Evolutionary conservation across 306 rosid species (phyloP).

Genomic region (Begonia fuchsioides): DNA sequence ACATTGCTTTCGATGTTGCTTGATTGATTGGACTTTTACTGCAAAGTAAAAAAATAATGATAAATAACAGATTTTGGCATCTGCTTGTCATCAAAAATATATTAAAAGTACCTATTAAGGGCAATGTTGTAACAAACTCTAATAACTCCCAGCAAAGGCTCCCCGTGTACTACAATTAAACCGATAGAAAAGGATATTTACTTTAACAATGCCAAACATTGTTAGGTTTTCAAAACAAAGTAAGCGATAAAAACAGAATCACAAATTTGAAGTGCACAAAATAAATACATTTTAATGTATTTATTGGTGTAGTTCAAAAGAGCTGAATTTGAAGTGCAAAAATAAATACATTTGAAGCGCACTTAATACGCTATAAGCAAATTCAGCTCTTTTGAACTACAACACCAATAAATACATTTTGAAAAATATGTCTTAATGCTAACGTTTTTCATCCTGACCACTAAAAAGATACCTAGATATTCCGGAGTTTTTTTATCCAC

Average conservation of each 20-base stretch:
- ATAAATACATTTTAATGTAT: too few species aligned
- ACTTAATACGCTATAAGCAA: too few species aligned
- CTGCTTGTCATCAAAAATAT: slow-evolving; percentile 4
- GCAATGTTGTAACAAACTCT: slow-evolving; percentile 99
- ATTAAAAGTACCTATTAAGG: slow-evolving; percentile 69
- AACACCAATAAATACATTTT: too few species aligned
- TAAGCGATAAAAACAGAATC: not conserved
- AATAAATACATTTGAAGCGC: too few species aligned
- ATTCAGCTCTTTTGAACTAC: too few species aligned
- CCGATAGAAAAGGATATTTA: slow-evolving; percentile 3
- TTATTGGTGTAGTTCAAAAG: too few species aligned
- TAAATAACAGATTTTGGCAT: slow-evolving; percentile 16
- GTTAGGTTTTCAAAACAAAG: slow-evolving; percentile 5
- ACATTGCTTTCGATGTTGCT: slow-evolving; percentile 99
- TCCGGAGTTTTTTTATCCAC: too few species aligned
- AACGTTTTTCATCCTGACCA: too few species aligned
- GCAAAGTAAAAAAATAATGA: slow-evolving; percentile 24
- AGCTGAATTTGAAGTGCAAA: too few species aligned
- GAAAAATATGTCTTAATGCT: too few species aligned
- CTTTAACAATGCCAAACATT: not conserved
- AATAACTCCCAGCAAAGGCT: slow-evolving; percentile 84
- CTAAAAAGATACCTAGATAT: too few species aligned
- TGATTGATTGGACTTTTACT: slow-evolving; percentile 99
- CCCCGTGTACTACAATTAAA: slow-evolving; percentile 76
- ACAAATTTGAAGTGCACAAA: too few species aligned